phyloP scores from a whole-genome alignment of 192 early-diverging fungal species.

The Fimicolochytrium jonesii region DNA sequence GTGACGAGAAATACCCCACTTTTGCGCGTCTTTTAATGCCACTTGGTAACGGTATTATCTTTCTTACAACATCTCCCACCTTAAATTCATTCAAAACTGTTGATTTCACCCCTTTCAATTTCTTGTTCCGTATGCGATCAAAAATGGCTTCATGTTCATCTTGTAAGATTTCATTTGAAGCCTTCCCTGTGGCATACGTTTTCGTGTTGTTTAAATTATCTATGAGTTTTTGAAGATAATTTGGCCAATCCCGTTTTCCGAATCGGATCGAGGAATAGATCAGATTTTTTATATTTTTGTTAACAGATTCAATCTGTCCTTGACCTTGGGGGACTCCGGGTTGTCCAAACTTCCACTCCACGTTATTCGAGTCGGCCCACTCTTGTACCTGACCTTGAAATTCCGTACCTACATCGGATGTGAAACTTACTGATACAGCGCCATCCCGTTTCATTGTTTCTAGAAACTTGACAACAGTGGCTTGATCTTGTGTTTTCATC shows the following conservation, averaged over 20 bases:
- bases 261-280: not conserved
- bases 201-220: conserved; percentile 4
- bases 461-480: too few species aligned
- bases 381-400: not conserved
- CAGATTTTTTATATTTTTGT: not conserved
- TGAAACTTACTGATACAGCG: not conserved
- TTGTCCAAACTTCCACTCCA: not conserved
- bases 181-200: conserved; percentile 7
- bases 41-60: too few species aligned
- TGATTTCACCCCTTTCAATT: too few species aligned
- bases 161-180: too few species aligned
- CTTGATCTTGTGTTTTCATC: too few species aligned
- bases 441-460: conserved; percentile 1
- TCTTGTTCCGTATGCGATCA: too few species aligned
- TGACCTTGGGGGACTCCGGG: not conserved
- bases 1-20: too few species aligned
- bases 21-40: too few species aligned
- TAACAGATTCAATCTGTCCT: not conserved
- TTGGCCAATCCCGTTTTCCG: conserved; percentile 5
- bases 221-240: not conserved
- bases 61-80: too few species aligned
- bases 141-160: too few species aligned
- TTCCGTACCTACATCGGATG: not conserved
- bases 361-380: not conserved
- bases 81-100: too few species aligned